phyloP scores from a whole-genome alignment of 2,329 filamentous ascomycete species.

The Elsinoe fawcettii region DNA sequence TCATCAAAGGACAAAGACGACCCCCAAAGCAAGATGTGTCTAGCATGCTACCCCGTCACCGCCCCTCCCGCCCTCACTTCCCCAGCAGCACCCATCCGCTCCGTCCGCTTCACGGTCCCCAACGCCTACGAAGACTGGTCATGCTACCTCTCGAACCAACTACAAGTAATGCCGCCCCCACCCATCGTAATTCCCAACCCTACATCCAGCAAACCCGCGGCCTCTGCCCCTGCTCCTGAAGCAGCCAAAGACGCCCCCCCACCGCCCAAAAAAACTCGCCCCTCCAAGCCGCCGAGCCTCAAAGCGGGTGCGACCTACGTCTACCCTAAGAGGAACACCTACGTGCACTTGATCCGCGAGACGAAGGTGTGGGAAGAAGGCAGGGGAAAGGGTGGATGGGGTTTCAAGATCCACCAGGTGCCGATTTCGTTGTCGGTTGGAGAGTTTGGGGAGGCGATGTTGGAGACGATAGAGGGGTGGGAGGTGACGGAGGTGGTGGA shows the following conservation, averaged over 20 bases:
- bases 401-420: conserved; percentile 30
- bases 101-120: conserved; percentile 10
- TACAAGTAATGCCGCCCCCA: conserved; percentile 14
- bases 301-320: conserved; percentile 25
- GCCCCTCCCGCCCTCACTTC: neutral
- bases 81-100: neutral
- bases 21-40: conserved; percentile 1
- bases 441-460: conserved; percentile 27
- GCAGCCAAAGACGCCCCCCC: conserved; percentile 2
- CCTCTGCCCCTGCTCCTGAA: no score
- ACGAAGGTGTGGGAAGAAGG: conserved; percentile 23
- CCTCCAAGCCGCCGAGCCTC: conserved; percentile 8
- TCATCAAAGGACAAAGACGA: neutral
- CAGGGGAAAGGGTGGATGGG: conserved; percentile 13
- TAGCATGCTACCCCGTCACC: conserved; percentile 12
- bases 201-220: neutral
- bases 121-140: conserved; percentile 5
- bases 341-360: conserved; percentile 27
- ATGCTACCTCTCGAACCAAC: conserved; percentile 12
- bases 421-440: conserved; percentile 22
- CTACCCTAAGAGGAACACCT: conserved; percentile 24
- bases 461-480: conserved; percentile 25
- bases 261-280: neutral
- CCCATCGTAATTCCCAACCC: conserved; percentile 10
- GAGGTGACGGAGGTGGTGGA: conserved; percentile 29